A percentile compares a stretch with the other conserved stretches of the same genome.
phyloP scores from a whole-genome alignment of 192 early-diverging fungal species.

The Backusella sp. region DNA sequence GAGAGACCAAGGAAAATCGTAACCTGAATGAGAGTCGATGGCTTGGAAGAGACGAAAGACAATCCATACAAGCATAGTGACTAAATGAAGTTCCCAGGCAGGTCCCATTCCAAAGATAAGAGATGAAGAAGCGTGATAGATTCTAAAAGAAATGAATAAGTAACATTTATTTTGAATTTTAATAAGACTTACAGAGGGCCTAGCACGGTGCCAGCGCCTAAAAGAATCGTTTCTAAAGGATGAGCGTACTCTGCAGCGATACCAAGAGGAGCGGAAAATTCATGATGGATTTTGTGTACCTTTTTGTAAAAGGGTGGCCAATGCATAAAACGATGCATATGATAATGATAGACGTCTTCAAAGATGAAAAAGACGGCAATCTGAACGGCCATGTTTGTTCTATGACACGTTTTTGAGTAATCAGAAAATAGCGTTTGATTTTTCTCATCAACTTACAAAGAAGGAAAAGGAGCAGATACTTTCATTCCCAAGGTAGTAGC shows the following conservation, averaged over 20 bases:
- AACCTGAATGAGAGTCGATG: constrained; percentile 93
- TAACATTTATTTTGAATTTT: too few species aligned
- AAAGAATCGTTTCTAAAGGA: constrained; percentile 83
- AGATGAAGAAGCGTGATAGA: constrained; percentile 29
- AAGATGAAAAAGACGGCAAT: constrained; percentile 75
- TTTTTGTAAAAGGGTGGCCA: constrained; percentile 83
- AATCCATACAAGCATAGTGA: constrained; percentile 88
- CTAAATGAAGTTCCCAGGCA: constrained; percentile 73
- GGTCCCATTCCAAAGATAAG: neutral
- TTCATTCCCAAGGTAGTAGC: constrained; percentile 84
- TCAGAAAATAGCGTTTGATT: too few species aligned
- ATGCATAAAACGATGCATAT: constrained; percentile 85
- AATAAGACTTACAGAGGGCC: constrained; percentile 51
- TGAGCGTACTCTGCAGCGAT: constrained; percentile 86
- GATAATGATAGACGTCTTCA: constrained; percentile 93
- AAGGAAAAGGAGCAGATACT: constrained; percentile 82
- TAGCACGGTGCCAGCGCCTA: constrained; percentile 83
- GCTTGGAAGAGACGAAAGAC: constrained; percentile 77
- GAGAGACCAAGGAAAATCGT: constrained; percentile 94
- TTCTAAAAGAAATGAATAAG: neutral
- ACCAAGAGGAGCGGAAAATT: constrained; percentile 88
- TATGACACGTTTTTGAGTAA: neutral
- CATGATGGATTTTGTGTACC: constrained; percentile 95
- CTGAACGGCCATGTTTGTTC: constrained; percentile 46
- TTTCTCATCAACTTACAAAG: constrained; percentile 66